phyloP scores from a whole-genome alignment of 495 filamentous ascomycete genomes.

The Mytilinidion resinicola region DNA sequence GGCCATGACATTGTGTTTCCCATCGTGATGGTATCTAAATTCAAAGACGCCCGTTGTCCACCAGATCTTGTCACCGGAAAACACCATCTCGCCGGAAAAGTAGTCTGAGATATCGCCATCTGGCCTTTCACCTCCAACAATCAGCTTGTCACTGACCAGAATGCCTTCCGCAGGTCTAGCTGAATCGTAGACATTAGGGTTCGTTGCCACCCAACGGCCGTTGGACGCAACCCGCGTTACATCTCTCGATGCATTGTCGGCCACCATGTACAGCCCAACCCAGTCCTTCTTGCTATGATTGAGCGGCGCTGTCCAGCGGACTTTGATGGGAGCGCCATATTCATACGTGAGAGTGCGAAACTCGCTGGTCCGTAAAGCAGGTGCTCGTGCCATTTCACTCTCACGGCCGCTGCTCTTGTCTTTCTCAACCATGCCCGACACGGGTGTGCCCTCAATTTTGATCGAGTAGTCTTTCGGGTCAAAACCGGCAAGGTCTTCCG shows the following conservation, averaged over 20 bases:
- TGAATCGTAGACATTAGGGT: conserved; percentile 69
- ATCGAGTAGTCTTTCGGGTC: conserved; percentile 78
- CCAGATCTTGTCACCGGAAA: conserved; percentile 90
- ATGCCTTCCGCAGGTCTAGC: conserved; percentile 73
- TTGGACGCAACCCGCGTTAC: conserved; percentile 76
- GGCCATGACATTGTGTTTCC: conserved; percentile 92
- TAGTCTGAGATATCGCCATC: conserved; percentile 47
- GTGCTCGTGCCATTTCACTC: conserved; percentile 44
- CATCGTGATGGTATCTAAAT: conserved; percentile 93
- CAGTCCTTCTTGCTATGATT: conserved; percentile 92
- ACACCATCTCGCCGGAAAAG: conserved; percentile 72
- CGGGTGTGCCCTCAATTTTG: conserved; percentile 60
- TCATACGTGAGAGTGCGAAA: conserved; percentile 72
- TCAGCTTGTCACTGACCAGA: conserved; percentile 54
- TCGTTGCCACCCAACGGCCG: conserved; percentile 83
- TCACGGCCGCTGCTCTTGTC: conserved; percentile 47
- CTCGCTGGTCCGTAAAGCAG: conserved; percentile 48
- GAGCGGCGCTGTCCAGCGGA: conserved; percentile 85
- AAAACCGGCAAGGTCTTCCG: conserved; percentile 75
- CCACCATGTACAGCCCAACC: conserved; percentile 91
- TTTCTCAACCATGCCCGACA: conserved; percentile 41
- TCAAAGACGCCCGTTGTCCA: conserved; percentile 96
- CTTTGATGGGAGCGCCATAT: conserved; percentile 85
- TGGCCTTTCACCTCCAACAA: conserved; percentile 41
- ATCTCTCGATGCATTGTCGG: conserved; percentile 82